Conservation (phyloP, 176 grass and related monocot species). For the Metroxylon sagu region DNA sequence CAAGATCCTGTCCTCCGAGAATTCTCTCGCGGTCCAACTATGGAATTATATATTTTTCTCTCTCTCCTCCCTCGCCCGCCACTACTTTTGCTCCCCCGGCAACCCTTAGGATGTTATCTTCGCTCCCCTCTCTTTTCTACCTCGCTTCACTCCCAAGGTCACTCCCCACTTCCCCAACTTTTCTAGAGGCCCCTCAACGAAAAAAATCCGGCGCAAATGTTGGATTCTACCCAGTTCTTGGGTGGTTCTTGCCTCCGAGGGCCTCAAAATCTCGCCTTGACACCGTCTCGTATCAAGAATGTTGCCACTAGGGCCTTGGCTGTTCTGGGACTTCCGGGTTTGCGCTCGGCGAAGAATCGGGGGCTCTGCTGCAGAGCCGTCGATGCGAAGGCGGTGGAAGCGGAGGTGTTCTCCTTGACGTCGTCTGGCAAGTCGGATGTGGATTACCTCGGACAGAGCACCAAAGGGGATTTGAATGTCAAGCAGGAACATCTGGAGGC, state of each 20-base stretch:
- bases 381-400: slow-evolving; percentile 26
- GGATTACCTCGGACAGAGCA: slow-evolving; percentile 91
- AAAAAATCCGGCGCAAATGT: not conserved
- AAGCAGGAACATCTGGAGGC: slow-evolving; percentile 54
- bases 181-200: too few species aligned
- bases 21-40: too few species aligned
- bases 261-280: not conserved
- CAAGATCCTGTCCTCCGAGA: too few species aligned
- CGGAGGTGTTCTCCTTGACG: slow-evolving; percentile 61
- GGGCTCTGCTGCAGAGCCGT: slow-evolving; percentile 16
- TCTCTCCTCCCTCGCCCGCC: too few species aligned
- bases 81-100: too few species aligned
- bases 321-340: not conserved
- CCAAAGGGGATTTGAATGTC: slow-evolving; percentile 91
- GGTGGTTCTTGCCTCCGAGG: not conserved
- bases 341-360: not conserved
- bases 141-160: too few species aligned
- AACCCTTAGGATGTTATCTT: too few species aligned
- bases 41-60: too few species aligned
- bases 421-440: slow-evolving; percentile 69
- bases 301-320: not conserved
- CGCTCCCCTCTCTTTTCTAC: too few species aligned
- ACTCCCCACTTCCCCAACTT: too few species aligned
- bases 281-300: not conserved
- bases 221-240: slow-evolving; percentile 1